phyloP scores from a whole-genome alignment of 2,329 filamentous ascomycete genomes.

The Aspergillus sp. region DNA sequence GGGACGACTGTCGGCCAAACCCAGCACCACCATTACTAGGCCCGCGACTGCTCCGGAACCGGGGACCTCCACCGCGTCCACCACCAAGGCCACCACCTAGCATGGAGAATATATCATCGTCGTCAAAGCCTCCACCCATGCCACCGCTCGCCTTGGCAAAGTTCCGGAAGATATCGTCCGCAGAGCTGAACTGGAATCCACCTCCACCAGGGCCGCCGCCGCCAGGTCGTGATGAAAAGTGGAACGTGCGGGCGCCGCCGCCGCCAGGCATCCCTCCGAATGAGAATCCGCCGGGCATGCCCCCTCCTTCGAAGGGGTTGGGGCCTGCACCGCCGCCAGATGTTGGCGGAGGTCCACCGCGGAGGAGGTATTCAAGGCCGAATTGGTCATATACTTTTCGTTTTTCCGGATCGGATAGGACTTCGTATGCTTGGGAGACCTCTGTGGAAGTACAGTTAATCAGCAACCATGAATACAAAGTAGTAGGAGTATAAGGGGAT shows the following conservation, averaged over 20 bases:
- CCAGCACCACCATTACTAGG: constrained; percentile 16
- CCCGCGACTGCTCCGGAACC: constrained; percentile 30
- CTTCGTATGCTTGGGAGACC: constrained; percentile 95
- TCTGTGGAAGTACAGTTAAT: constrained; percentile 50
- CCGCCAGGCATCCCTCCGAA: constrained; percentile 54
- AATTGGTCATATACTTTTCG: constrained; percentile 93
- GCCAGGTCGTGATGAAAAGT: constrained; percentile 51
- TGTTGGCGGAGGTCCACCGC: constrained; percentile 70
- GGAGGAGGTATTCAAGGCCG: constrained; percentile 87
- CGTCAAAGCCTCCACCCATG: constrained; percentile 54
- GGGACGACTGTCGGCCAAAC: constrained; percentile 25
- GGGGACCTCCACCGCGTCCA: constrained; percentile 39
- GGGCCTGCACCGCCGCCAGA: constrained; percentile 55
- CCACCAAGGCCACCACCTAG: constrained; percentile 43
- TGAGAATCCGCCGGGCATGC: constrained; percentile 55
- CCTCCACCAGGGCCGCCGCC: constrained; percentile 48
- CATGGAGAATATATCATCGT: constrained; percentile 57
- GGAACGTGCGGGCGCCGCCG: constrained; percentile 49
- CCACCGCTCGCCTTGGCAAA: constrained; percentile 67
- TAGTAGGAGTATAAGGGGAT: not conserved
- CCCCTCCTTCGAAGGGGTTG: constrained; percentile 59
- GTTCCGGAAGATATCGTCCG: constrained; percentile 80
- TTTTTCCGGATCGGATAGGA: constrained; percentile 95
- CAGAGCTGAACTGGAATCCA: constrained; percentile 80
- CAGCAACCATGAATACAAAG: not conserved